Percentiles rank a stretch among this genome's conserved stretches.
Conservation (phyloP, 371 early-diverging fungal genomes). For the Homolaphlyctis polyrhiza region DNA sequence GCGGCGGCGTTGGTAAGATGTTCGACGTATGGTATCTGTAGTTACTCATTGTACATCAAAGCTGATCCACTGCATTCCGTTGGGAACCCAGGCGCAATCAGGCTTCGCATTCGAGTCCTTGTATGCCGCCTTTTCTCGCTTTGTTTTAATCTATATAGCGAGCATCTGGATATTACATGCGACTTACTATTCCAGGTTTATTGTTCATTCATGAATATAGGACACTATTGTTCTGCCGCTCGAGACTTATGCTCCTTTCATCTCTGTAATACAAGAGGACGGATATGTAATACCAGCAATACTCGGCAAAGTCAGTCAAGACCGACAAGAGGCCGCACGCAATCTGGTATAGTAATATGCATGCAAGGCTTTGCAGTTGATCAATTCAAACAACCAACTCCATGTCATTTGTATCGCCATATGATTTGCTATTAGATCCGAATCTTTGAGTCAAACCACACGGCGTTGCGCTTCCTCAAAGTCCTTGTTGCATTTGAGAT, state of each 20-base stretch:
- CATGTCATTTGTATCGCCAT: slow-evolving; percentile 10
- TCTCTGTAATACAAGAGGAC: neutral
- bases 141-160: neutral
- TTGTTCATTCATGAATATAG: neutral
- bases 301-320: slow-evolving; percentile 25
- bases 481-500: slow-evolving; percentile 59
- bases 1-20: slow-evolving; percentile 5
- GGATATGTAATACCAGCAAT: slow-evolving; percentile 4
- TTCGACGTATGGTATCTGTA: too few species aligned
- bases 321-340: slow-evolving; percentile 22
- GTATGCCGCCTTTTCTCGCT: neutral
- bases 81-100: neutral
- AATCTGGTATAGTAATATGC: slow-evolving; percentile 10
- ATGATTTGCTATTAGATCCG: slow-evolving; percentile 21
- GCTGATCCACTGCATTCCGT: neutral
- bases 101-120: slow-evolving; percentile 3
- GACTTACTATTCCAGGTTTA: neutral
- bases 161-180: too few species aligned
- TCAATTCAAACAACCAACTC: too few species aligned
- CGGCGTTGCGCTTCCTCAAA: slow-evolving; percentile 51
- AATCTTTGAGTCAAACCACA: slow-evolving; percentile 45
- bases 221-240: slow-evolving; percentile 5
- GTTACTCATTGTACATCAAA: too few species aligned
- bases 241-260: neutral
- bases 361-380: too few species aligned